Conservation (phyloP, 116 monocot species). For the Zostera marina region DNA sequence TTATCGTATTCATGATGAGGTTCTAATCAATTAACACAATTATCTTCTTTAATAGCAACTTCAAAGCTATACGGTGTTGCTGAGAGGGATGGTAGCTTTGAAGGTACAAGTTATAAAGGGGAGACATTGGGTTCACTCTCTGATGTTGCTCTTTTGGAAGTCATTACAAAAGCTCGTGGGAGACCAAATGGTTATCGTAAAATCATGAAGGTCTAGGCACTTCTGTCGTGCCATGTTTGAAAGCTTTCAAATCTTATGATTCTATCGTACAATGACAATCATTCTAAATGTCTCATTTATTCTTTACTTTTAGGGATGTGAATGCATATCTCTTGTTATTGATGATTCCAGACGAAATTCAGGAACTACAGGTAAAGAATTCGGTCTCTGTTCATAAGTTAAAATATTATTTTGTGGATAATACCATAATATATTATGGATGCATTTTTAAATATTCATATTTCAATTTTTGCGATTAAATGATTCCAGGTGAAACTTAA, state of each 20-base stretch:
- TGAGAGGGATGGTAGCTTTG: slow-evolving; percentile 9
- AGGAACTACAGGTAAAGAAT: slow-evolving; percentile 62
- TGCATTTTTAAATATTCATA: neutral
- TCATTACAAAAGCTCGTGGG: slow-evolving; percentile 82
- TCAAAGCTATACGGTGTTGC: slow-evolving; percentile 28
- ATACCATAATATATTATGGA: too few relatives aligned
- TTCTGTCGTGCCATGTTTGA: neutral
- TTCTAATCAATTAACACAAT: neutral
- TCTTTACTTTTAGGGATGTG: slow-evolving; percentile 38
- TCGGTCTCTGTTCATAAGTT: neutral
- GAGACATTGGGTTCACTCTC: slow-evolving; percentile 78
- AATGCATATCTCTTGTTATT: slow-evolving; percentile 78
- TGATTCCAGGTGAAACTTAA: too few relatives aligned
- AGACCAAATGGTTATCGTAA: slow-evolving; percentile 86
- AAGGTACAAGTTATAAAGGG: slow-evolving; percentile 51
- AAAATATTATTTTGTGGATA: neutral
- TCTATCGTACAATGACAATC: neutral
- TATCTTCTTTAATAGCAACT: slow-evolving; percentile 33
- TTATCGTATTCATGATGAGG: neutral
- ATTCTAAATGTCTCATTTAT: neutral
- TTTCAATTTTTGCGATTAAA: neutral
- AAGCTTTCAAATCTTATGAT: neutral
- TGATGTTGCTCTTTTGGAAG: slow-evolving; percentile 76
- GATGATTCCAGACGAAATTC: slow-evolving; percentile 56
- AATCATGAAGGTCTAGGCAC: slow-evolving; percentile 55